Evolutionary conservation across 2,329 filamentous ascomycete species (phyloP).

Genomic region (Fusarium proliferatum): DNA sequence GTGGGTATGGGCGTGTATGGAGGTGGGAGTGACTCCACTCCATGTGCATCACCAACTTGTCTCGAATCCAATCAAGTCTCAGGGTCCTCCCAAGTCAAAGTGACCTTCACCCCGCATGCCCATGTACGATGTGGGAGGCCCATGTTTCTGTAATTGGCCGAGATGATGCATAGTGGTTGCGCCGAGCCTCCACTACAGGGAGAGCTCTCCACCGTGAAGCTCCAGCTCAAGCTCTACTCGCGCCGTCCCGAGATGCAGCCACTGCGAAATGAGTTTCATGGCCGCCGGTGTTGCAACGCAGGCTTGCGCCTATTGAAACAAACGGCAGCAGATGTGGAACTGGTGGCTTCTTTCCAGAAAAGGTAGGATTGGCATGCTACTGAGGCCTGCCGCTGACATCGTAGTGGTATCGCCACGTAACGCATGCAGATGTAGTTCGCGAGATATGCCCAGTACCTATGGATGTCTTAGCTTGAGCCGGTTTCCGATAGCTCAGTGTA

Average conservation of each 20-base stretch:
- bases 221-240: conserved; percentile 27
- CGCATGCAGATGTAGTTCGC: conserved; percentile 12
- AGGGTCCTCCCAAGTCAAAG: conserved; percentile 16
- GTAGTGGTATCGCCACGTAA: conserved; percentile 32
- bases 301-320: conserved; percentile 6
- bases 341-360: conserved; percentile 7
- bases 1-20: conserved; percentile 29
- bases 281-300: conserved; percentile 23
- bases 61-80: conserved; percentile 25
- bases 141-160: conserved; percentile 31
- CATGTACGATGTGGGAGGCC: conserved; percentile 19
- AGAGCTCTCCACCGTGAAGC: conserved; percentile 28
- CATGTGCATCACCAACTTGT: conserved; percentile 27
- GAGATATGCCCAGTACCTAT: neutral
- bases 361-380: conserved; percentile 22
- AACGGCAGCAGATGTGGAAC: conserved; percentile 9
- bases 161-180: conserved; percentile 14
- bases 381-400: conserved; percentile 36
- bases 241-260: conserved; percentile 30
- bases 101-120: conserved; percentile 39
- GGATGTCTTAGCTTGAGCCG: neutral
- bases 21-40: conserved; percentile 33
- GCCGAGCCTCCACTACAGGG: conserved; percentile 22
- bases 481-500: conserved; percentile 9
- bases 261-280: conserved; percentile 6